phyloP scores from a whole-genome alignment of 306 rosid genomes.

The Canavalia gladiata region DNA sequence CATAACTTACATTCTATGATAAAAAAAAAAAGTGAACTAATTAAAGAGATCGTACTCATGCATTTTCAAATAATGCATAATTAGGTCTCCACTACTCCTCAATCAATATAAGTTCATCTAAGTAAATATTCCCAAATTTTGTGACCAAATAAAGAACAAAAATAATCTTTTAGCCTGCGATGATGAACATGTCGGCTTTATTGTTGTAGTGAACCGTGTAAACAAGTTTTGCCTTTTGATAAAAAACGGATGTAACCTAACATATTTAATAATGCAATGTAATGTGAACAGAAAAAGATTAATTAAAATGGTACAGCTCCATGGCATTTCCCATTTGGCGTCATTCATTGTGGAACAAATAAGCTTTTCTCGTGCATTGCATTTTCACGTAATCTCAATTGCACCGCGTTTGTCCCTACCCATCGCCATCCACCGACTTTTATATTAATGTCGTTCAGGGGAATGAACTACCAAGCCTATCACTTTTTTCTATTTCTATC shows the following conservation, averaged over 20 bases:
- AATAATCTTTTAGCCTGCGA: not conserved
- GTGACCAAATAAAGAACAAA: not conserved
- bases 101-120: too few relatives aligned
- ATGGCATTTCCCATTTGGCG: not conserved
- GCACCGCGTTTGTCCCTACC: not conserved
- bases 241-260: not conserved
- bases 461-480: too few relatives aligned
- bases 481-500: not conserved
- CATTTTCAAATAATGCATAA: too few relatives aligned
- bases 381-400: not conserved
- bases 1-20: too few relatives aligned
- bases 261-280: not conserved
- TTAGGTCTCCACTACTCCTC: too few relatives aligned
- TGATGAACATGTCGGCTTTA: not conserved
- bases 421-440: conserved; percentile 18
- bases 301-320: not conserved
- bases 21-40: too few relatives aligned
- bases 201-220: not conserved
- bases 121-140: not conserved
- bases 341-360: not conserved
- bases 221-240: not conserved
- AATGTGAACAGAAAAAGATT: not conserved
- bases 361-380: not conserved
- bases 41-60: too few relatives aligned
- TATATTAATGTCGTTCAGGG: not conserved